A percentile compares a stretch with the other conserved stretches of the same genome.
These are phyloP conservation scores for Phytophthora cryptogea DNA, from an alignment of 352 stramenopile species.

Conservation along the genomic window DNA sequence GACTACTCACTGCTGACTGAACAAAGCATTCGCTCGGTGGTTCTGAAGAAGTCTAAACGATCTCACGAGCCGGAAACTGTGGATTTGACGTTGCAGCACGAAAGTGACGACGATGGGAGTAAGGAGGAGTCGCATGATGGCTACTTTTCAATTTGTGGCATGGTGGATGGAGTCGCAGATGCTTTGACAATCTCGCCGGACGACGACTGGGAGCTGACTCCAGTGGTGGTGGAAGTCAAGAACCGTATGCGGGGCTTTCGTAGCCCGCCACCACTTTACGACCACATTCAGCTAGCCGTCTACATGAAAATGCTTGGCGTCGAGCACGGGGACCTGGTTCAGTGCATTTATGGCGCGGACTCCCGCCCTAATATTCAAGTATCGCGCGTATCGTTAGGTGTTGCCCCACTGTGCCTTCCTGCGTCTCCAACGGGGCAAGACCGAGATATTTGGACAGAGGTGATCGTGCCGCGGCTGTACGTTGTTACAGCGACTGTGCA, in stretches of 20 bases:
- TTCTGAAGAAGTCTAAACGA: constrained; percentile 14
- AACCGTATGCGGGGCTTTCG: constrained; percentile 72
- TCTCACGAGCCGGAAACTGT: constrained; percentile 1
- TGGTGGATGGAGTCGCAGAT: constrained; percentile 81
- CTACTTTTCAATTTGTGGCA: constrained; percentile 79
- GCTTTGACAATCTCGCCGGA: constrained; percentile 51
- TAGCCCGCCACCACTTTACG: constrained; percentile 62
- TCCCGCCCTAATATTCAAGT: constrained; percentile 49
- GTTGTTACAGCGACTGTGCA: constrained; percentile 46
- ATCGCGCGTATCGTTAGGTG: constrained; percentile 52
- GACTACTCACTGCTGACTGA: constrained; percentile 38
- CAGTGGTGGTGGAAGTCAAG: constrained; percentile 78
- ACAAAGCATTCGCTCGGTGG: constrained; percentile 21
- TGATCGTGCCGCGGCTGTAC: constrained; percentile 76
- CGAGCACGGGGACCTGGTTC: constrained; percentile 64
- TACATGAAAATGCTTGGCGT: constrained; percentile 85
- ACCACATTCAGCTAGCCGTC: constrained; percentile 79
- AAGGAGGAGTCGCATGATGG: constrained; percentile 10
- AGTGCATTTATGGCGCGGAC: constrained; percentile 60
- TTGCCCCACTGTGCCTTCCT: constrained; percentile 43
- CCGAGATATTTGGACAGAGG: constrained; percentile 53
- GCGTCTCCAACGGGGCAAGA: constrained; percentile 12
- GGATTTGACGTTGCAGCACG: constrained; percentile 7
- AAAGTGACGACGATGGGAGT: not conserved
- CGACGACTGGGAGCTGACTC: constrained; percentile 64